These are phyloP conservation scores for Gossypium anomalum DNA, from an alignment of 345 rosid genomes.

Conservation along the genomic window DNA sequence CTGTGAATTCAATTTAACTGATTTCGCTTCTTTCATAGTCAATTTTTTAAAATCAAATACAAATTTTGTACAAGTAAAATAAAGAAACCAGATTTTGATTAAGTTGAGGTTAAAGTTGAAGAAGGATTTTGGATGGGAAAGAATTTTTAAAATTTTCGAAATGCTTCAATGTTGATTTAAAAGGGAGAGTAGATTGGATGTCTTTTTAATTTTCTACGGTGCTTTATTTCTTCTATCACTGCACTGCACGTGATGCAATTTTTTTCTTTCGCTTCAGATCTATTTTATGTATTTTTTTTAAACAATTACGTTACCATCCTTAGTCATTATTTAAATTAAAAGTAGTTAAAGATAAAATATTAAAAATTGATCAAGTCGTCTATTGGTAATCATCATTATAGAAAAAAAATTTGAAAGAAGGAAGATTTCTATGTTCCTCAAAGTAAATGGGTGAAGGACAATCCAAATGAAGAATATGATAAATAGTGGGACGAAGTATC, in stretches of 20 bases:
- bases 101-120: neutral
- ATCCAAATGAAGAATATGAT: too few species aligned
- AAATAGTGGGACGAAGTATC: too few species aligned
- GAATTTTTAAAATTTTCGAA: neutral
- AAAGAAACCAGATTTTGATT: neutral
- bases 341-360: too few species aligned
- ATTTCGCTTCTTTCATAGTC: constrained; percentile 57
- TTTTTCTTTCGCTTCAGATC: neutral
- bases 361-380: too few species aligned
- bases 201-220: neutral
- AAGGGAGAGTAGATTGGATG: neutral
- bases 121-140: neutral
- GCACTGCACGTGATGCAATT: neutral
- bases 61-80: neutral
- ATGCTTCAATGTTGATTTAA: constrained; percentile 13
- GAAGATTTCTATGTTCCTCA: too few species aligned
- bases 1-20: constrained; percentile 41
- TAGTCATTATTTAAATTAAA: too few species aligned
- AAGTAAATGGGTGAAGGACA: too few species aligned
- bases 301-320: too few species aligned
- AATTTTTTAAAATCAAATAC: neutral
- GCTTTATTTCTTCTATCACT: neutral
- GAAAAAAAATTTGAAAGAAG: too few species aligned
- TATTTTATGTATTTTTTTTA: neutral
- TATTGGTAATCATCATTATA: too few species aligned